Percentiles rank a stretch among this genome's conserved stretches.
Evolutionary conservation across 2,329 filamentous ascomycete genomes (phyloP).

Genomic region (Colletotrichum sp.): DNA sequence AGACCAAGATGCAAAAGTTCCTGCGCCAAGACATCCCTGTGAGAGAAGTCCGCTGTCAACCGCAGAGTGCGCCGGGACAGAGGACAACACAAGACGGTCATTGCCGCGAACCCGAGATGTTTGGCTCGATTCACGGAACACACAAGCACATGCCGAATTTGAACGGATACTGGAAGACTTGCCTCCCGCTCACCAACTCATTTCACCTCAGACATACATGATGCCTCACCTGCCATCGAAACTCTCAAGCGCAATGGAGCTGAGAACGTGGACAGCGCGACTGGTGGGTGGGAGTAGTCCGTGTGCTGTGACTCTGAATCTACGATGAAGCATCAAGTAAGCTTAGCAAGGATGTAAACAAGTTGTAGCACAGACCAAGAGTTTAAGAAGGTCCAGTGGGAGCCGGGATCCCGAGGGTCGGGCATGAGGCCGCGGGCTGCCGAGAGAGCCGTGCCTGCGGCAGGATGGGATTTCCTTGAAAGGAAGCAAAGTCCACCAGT

Average conservation of each 20-base stretch:
- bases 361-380: background rate
- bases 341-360: background rate
- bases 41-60: background rate
- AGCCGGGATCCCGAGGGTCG: background rate
- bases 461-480: background rate
- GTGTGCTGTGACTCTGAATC: background rate
- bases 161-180: rapidly evolving
- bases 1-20: background rate
- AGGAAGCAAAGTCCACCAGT: background rate
- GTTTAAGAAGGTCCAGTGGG: background rate
- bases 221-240: background rate
- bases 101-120: background rate
- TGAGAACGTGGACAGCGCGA: background rate
- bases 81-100: rapidly evolving
- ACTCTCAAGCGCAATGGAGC: background rate
- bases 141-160: rapidly evolving
- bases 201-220: rapidly evolving
- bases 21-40: background rate
- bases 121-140: background rate
- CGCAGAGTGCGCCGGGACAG: background rate
- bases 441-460: background rate
- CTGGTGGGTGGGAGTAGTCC: background rate
- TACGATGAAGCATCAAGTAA: background rate
- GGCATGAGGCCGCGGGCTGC: background rate
- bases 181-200: background rate